Conservation (phyloP, 1,284 basidiomycete species). For the Gymnopus androsaceus region DNA sequence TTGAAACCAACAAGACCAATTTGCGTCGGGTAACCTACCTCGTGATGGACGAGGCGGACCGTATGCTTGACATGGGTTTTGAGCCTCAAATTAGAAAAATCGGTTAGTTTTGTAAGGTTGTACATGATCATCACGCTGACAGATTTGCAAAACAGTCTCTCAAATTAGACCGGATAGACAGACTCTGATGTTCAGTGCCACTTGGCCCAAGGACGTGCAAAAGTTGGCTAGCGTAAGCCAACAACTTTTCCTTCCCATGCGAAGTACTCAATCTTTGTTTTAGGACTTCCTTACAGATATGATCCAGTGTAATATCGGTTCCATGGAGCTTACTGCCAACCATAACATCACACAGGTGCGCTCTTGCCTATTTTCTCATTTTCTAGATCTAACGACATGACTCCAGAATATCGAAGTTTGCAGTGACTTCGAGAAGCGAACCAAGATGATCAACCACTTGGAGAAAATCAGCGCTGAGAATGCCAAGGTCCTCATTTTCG, state of each 20-base stretch:
- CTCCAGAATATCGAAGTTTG: constrained; percentile 85
- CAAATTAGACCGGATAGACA: constrained; percentile 97
- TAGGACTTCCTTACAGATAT: constrained; percentile 95
- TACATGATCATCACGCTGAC: background rate
- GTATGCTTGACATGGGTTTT: constrained; percentile 99
- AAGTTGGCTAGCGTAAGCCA: constrained; percentile 80
- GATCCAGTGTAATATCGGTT: constrained; percentile 99
- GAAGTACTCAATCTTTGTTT: background rate
- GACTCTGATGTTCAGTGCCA: constrained; percentile 97
- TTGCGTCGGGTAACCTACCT: constrained; percentile 95
- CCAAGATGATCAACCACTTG: constrained; percentile 95
- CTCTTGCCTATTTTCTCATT: background rate
- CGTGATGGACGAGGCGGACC: constrained; percentile 99
- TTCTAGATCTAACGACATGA: background rate
- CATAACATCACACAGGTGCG: constrained; percentile 88
- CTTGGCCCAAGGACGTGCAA: constrained; percentile 99
- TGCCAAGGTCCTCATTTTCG: constrained; percentile 98
- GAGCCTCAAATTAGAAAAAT: constrained; percentile 97
- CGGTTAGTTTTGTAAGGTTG: background rate
- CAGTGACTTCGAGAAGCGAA: constrained; percentile 97
- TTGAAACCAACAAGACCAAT: constrained; percentile 95
- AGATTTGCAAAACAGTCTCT: constrained; percentile 66
- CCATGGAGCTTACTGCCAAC: constrained; percentile 97
- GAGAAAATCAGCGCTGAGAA: constrained; percentile 96
- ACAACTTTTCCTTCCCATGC: constrained; percentile 3